Evolutionary conservation across 495 filamentous ascomycete genomes (phyloP).

Genomic region (Aspergillus nanangensis): DNA sequence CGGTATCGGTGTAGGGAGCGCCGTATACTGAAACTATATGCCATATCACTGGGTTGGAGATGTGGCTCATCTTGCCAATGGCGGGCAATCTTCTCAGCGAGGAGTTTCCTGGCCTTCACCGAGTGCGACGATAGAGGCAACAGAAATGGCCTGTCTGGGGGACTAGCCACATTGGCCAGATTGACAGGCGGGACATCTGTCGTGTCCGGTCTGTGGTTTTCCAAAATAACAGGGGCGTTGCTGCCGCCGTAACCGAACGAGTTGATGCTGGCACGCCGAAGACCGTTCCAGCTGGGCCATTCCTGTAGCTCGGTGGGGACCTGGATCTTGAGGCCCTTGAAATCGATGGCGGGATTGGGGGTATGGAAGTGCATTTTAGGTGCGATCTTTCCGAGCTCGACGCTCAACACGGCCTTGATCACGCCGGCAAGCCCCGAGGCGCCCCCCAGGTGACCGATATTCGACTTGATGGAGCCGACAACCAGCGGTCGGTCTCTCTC

Average conservation of each 20-base stretch:
- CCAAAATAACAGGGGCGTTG: not conserved
- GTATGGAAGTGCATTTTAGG: no score
- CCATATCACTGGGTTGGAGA: no score
- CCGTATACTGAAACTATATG: no score
- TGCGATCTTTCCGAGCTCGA: not conserved
- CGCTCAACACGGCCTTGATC: not conserved
- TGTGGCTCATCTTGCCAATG: no score
- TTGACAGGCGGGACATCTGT: not conserved
- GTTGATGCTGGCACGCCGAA: not conserved
- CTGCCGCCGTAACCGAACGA: not conserved
- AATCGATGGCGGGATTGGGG: no score
- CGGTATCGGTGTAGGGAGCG: no score
- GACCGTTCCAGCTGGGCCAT: not conserved
- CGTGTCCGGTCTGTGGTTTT: not conserved
- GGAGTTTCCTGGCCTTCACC: no score
- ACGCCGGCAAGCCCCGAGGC: not conserved
- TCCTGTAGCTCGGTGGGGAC: not conserved
- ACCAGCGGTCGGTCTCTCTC: constrained; percentile 1
- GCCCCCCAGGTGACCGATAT: not conserved
- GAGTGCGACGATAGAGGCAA: no score
- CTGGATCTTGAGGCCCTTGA: not conserved
- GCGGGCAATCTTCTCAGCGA: no score
- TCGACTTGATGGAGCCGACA: constrained; percentile 28
- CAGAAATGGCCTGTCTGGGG: not conserved
- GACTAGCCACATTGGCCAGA: not conserved